Evolutionary conservation across 2,329 filamentous ascomycete genomes (phyloP), one percentile per base, ranked within the genome.

Genomic region (Colletotrichum caudatum): DNA sequence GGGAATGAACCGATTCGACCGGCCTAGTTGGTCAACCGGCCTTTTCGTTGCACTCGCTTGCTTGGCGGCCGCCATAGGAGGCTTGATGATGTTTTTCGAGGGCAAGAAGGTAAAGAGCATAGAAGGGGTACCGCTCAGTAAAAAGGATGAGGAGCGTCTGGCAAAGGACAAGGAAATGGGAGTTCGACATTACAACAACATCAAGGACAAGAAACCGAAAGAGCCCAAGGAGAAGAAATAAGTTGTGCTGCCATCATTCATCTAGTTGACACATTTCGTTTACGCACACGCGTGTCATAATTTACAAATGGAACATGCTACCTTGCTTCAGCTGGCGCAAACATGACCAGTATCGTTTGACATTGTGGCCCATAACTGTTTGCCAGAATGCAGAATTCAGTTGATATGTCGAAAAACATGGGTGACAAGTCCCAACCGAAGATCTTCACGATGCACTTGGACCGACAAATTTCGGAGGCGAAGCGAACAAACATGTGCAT

Each of bases 11-110:
- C 85, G 93, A 29, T 91, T 90, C 76, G 82, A 92, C 29, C 85
- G 94, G n/a, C 93, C 94, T 0, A 88, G 88, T 29, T 97, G 93
- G 93, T 88, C 90, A 14, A 95, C 93, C 0, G 94, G 93, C 1
- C 81, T 94, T 0, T 94, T 96, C 77, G 92, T 97, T 23, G 92
- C 88, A 2, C 78, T 95, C 7, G 94, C 90, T 3, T 94, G 91
- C 77, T 85, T 91, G 26, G 89, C 92, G 6, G 92, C 91, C 9
- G 92, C 87, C 20, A 78, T 88, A 29, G 93, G 89, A 20, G 94
- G 94, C 3, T 81, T 92, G 44, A 87, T 93, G 78, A 90, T 91
- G 81, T 93, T 91, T 73, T 75, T 89, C 29, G 93, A 96, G 78
- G 92, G 92, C 9, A 92, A 90, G 78, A 86, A 85, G 60, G 88